Percentiles rank a stretch among this genome's conserved stretches.
Evolutionary conservation across 169 alveolate species (phyloP).

Genomic region (Cryptosporidium bovis): DNA sequence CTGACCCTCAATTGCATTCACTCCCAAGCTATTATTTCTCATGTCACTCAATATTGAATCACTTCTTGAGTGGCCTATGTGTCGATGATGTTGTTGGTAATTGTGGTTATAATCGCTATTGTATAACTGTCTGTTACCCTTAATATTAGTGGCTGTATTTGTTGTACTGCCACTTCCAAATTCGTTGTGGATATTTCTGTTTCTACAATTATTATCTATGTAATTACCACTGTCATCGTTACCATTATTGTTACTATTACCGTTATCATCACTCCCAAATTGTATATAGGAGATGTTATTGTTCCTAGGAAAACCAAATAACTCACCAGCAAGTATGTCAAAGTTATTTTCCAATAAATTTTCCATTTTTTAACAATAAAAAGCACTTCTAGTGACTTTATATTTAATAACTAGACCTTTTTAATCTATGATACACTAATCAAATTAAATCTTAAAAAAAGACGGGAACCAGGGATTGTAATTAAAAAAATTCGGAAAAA

Average conservation of each 20-base stretch:
- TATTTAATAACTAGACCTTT: too few species aligned
- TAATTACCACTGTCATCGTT: not conserved
- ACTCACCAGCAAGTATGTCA: constrained; percentile 50
- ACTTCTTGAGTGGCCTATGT: constrained; percentile 32
- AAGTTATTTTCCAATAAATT: constrained; percentile 54
- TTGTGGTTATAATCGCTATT: too few species aligned
- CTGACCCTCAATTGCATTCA: constrained; percentile 1
- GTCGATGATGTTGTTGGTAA: constrained; percentile 10
- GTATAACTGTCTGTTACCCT: constrained; percentile 26
- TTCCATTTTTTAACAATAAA: constrained; percentile 24
- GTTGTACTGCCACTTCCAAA: too few species aligned
- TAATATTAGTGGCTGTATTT: not conserved
- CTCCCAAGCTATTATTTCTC: not conserved
- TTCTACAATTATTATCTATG: not conserved
- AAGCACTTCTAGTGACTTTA: too few species aligned
- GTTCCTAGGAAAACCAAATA: constrained; percentile 49
- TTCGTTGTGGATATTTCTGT: not conserved
- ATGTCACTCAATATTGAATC: constrained; percentile 44
- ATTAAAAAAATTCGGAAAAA: too few species aligned
- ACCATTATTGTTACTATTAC: not conserved
- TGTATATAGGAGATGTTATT: constrained; percentile 27
- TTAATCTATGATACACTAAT: too few species aligned
- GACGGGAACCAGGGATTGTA: too few species aligned
- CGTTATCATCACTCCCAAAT: not conserved
- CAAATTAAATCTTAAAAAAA: too few species aligned